Evolutionary conservation across 768 basidiomycete species (phyloP), one percentile per base, ranked within the genome.

Genomic region (Brasilioporus rufonigricans): DNA sequence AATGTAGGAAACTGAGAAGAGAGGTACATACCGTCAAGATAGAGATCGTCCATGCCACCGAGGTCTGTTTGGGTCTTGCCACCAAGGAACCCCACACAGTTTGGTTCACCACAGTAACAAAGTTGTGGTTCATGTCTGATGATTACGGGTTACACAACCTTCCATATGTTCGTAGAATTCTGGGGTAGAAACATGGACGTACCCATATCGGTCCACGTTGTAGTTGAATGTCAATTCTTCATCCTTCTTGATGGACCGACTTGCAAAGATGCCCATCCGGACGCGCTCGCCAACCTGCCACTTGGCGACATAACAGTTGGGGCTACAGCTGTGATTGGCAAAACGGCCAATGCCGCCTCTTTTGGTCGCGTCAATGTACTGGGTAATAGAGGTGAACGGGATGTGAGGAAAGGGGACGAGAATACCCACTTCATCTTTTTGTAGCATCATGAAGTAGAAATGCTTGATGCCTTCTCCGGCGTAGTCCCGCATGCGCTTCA

Each of bases 361-460:
- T 71, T 97, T 98, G 2, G 97, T 98, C 1, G 97, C 97, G 71
- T 99, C 97, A 66, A 99, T 94, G 72, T 91, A 99, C 94, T 94
- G 26, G 18, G 27, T 18, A 48, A 45, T 39, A 21, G 8, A 41
- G 23, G 18, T 57, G 27, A 48, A 55, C 8, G 18, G 18, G 39
- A 47, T 40, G 45, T n/a, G 29, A 41, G 29, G 10, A 35, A 55
- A 2, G 21, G 43, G 12, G 21, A 48, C 9, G 24, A n/a, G 38
- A 32, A 18, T 14, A 71, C 83, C 52, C 61, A 93, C 95, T 82
- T 98, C 94, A 61, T 96, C 94, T 67, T 91, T 93, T 74, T 99
- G 97, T 54, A 99, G 73, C 90, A 96, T 95, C 97, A 98, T 99
- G 70, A 99, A 99, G 75, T 98, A 99, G 64, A 98, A 99, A 71